Conservation (phyloP, 2,329 filamentous ascomycete genomes). For the Chaetomium globosum region DNA sequence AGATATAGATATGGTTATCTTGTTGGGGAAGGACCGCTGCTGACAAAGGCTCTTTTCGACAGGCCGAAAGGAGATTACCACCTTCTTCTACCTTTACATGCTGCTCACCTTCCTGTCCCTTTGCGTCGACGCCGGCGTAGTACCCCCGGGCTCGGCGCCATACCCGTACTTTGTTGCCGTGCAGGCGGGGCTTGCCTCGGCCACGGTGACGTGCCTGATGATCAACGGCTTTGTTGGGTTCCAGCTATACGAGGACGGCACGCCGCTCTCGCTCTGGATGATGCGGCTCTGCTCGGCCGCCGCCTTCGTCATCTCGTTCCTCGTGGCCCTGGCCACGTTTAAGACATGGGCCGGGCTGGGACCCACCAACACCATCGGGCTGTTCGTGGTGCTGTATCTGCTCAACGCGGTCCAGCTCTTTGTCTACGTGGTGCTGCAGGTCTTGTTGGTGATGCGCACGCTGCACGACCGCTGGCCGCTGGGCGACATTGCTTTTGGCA, state of each 20-base stretch:
- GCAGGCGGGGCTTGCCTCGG: conserved; percentile 82
- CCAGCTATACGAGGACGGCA: conserved; percentile 97
- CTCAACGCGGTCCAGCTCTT: conserved; percentile 85
- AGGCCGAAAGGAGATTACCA: conserved; percentile 71
- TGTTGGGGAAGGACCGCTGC: conserved; percentile 41
- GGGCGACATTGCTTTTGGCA: conserved; percentile 85
- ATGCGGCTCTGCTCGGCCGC: conserved; percentile 74
- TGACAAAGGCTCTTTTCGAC: conserved; percentile 26
- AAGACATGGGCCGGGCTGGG: conserved; percentile 84
- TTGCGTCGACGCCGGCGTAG: conserved; percentile 87
- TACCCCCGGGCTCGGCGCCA: conserved; percentile 75
- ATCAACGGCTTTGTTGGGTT: conserved; percentile 99
- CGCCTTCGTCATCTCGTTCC: conserved; percentile 84
- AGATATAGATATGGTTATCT: background rate
- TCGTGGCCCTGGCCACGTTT: conserved; percentile 89
- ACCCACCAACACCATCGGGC: conserved; percentile 80
- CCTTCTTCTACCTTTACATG: conserved; percentile 98
- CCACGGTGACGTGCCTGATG: conserved; percentile 82
- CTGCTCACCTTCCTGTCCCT: conserved; percentile 85
- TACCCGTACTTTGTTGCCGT: conserved; percentile 91
- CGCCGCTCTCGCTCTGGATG: conserved; percentile 89
- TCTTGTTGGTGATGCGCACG: conserved; percentile 84
- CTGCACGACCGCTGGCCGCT: conserved; percentile 94
- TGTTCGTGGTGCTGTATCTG: conserved; percentile 91
- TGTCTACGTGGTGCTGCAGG: conserved; percentile 84